Evolutionary conservation across 2,329 filamentous ascomycete genomes (phyloP), one percentile per base, ranked within the genome.

Genomic region (Trichothecium sympodiale): DNA sequence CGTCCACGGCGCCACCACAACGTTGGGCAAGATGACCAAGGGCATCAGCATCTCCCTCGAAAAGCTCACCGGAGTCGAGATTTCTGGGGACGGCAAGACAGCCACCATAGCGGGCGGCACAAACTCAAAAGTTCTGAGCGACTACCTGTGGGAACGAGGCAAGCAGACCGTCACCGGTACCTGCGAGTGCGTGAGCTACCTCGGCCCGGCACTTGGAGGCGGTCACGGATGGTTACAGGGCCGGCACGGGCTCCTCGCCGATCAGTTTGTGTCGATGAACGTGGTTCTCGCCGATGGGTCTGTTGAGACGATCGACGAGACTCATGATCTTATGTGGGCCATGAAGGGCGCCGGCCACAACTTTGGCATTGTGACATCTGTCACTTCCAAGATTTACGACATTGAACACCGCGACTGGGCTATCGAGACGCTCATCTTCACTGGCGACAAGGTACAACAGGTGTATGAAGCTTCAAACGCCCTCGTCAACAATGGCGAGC

Each of bases 291-390:
- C 69, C 5, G 52, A 70, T 40, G 70, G 71, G 12, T 57, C 48
- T 8, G 34, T 60, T 32, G 39, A 50, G 6, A 62, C 55, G 0
- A 51, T 68, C 1, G 48, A 61, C 37, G 47, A 53, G 28, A 51
- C 54, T 7, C 61, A 63, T 0, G 70, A 76, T 26, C 60, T 78
- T 3, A 77, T 61, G 54, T 77, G 72, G 72, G 74, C 61, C 2
- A 57, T 77, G 39, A 57, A 62, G 37, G 73, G 73, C 2, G 72
- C 71, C 2, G 72, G 71, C 1, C 70, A 74, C 43, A 76, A 76
- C 49, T 76, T 77, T 39, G 73, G 71, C 5, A 66, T 77, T 29
- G 69, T 76, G 9, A 73, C 69, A 1, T 63, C 61, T 2, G 51
- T 65, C 8, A 62, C 57, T 0, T 54, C 55, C 1, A 68, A 67